Percentiles rank a stretch among this genome's conserved stretches.
phyloP scores from a whole-genome alignment of 768 basidiomycete genomes.

The Mycena galopus region DNA sequence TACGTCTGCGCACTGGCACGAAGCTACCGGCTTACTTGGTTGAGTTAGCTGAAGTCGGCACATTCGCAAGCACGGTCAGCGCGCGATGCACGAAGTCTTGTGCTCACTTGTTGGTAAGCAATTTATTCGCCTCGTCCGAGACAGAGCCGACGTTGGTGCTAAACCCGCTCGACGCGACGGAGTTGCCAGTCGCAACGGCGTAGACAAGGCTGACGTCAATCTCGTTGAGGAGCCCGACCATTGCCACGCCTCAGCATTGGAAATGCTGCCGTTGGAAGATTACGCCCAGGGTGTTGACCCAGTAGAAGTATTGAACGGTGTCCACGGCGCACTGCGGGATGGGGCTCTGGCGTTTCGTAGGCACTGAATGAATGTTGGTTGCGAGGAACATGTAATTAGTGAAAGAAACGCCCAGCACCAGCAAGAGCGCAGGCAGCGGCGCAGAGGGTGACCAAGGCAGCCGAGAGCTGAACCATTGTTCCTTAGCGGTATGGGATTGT shows the following conservation, averaged over 20 bases:
- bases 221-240: slow-evolving; percentile 5
- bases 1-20: too few relatives aligned
- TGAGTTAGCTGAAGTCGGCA: neutral
- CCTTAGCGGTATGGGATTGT: neutral
- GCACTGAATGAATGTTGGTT: neutral
- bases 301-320: neutral
- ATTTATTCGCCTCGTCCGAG: neutral
- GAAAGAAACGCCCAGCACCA: neutral
- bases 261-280: slow-evolving; percentile 7
- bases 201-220: neutral
- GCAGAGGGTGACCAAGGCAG: slow-evolving; percentile 11
- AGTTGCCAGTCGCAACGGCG: slow-evolving; percentile 3
- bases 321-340: neutral
- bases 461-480: slow-evolving; percentile 16
- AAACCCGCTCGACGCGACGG: slow-evolving; percentile 3
- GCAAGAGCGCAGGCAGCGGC: slow-evolving; percentile 8
- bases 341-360: neutral
- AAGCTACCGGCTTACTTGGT: too few relatives aligned
- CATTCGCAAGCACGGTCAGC: neutral
- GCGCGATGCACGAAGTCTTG: neutral
- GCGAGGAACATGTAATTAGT: neutral
- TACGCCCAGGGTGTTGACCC: slow-evolving; percentile 2
- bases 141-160: slow-evolving; percentile 6
- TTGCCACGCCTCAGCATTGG: slow-evolving; percentile 1
- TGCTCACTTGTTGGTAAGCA: neutral